Evolutionary conservation across 768 basidiomycete genomes (phyloP).

Genomic region (Chalciporus piperatus): DNA sequence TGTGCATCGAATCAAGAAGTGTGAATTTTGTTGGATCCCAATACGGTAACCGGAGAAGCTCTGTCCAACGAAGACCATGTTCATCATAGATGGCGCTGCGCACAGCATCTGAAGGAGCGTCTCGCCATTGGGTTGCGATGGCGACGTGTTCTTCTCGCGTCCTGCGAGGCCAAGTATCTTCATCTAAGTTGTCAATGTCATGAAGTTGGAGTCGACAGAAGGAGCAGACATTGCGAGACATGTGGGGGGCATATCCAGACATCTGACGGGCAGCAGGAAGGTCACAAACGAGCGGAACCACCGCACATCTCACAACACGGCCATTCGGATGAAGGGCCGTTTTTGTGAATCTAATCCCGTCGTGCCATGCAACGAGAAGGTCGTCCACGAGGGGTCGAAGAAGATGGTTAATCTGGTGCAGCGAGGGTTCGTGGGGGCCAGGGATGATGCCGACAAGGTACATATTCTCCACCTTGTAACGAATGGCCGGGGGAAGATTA

Average conservation of each 20-base stretch:
- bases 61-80: conserved; percentile 27
- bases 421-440: conserved; percentile 33
- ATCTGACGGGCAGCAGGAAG: background rate
- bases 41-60: conserved; percentile 31
- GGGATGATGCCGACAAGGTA: conserved; percentile 40
- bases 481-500: conserved; percentile 34
- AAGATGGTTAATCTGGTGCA: conserved; percentile 30
- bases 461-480: conserved; percentile 38
- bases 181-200: conserved; percentile 1
- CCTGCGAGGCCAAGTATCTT: conserved; percentile 4
- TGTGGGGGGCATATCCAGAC: conserved; percentile 13
- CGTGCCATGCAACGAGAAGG: conserved; percentile 25
- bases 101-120: background rate
- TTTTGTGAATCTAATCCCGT: conserved; percentile 24
- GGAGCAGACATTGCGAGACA: conserved; percentile 9
- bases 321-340: conserved; percentile 19
- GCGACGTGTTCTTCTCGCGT: background rate
- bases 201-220: conserved; percentile 9
- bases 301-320: background rate
- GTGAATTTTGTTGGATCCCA: conserved; percentile 28
- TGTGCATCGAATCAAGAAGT: conserved; percentile 37
- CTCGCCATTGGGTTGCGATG: background rate
- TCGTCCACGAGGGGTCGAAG: conserved; percentile 30
- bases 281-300: background rate
- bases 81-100: background rate